Evolutionary conservation across 352 stramenopile species (phyloP), one percentile per base, ranked within the genome.

Genomic region (Nothophytophthora sp.): DNA sequence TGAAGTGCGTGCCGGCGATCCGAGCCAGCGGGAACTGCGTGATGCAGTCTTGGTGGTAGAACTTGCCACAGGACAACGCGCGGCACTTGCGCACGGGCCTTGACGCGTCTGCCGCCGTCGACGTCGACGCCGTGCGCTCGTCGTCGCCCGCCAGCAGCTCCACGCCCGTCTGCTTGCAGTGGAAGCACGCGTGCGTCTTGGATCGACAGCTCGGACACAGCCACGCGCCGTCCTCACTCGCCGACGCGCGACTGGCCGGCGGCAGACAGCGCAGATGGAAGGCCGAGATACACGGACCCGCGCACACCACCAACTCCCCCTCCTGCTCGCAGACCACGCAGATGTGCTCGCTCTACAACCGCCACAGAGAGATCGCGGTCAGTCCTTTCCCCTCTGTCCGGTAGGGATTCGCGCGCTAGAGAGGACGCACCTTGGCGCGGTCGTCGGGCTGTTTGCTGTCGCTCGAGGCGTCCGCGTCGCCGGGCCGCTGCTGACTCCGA

Each of bases 11-110:
- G 50, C 82, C 76, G 12, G 84, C 82, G 41, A 76, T 76, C 16
- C 85, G 60, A 5, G 85, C 84, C 30, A 95, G 62, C 37, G 85
- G 78, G 40, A 92, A 77, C 40, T 81, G 82, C 27, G 78, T 83
- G 37, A 95, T 90, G 41, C 85, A 95, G 28, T 86, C 64, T 15
- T 85, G 68, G 43, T 95, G 85, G 49, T 93, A 95, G 49, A 85
- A 95, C 50, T 93, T 93, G 22, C 85, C 85, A 40, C 85, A 95
- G 33, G 81, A 92, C 6, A 90, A 55, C 34, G 85, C 85, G 23
- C 85, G 74, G 49, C 85, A 95, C 50, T 92, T 92, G 33, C 82
- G 70, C 16, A 92, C 81, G 0, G 67, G 47, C 16, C 68, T 55
- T 59, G n/a, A n/a, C n/a, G n/a, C n/a, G n/a, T n/a, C n/a, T n/a